phyloP scores from a whole-genome alignment of 306 rosid genomes.

The barrel medic (Medicago truncatula) region DNA sequence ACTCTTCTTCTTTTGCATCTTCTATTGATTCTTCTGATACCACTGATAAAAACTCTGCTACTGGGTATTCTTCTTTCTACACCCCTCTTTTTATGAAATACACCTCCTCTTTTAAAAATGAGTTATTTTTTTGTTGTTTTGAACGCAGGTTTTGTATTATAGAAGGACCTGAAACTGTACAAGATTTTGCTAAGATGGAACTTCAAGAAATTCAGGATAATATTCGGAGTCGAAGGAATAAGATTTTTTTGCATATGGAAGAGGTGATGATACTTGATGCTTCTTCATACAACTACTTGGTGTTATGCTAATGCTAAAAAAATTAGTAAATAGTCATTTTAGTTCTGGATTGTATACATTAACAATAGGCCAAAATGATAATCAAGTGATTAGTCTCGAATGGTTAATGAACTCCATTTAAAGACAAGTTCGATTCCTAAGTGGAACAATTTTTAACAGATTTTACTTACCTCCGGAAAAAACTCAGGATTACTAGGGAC shows the following conservation, averaged over 20 bases:
- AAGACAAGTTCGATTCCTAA: no score
- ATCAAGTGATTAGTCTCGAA: no score
- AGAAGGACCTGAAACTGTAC: constrained; percentile 94
- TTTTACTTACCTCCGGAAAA: no score
- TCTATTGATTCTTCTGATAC: constrained; percentile 71
- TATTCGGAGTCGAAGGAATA: constrained; percentile 92
- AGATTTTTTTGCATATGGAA: constrained; percentile 92
- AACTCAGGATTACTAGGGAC: no score
- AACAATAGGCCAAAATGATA: no score
- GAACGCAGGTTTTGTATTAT: constrained; percentile 82
- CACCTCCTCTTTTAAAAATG: background rate
- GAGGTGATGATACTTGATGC: constrained; percentile 61
- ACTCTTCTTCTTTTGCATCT: constrained; percentile 57
- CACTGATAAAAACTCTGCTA: constrained; percentile 56
- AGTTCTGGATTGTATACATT: no score
- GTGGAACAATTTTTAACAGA: no score
- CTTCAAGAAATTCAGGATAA: constrained; percentile 88
- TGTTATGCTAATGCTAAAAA: no score
- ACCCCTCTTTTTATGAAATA: background rate
- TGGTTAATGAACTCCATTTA: no score
- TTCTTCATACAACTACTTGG: background rate
- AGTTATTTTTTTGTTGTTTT: constrained; percentile 14
- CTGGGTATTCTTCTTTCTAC: constrained; percentile 54
- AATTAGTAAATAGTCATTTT: no score
- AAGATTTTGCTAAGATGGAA: constrained; percentile 88